These are phyloP conservation scores for Calophaca sinica DNA, from an alignment of 306 rosid genomes.

Conservation along the genomic window DNA sequence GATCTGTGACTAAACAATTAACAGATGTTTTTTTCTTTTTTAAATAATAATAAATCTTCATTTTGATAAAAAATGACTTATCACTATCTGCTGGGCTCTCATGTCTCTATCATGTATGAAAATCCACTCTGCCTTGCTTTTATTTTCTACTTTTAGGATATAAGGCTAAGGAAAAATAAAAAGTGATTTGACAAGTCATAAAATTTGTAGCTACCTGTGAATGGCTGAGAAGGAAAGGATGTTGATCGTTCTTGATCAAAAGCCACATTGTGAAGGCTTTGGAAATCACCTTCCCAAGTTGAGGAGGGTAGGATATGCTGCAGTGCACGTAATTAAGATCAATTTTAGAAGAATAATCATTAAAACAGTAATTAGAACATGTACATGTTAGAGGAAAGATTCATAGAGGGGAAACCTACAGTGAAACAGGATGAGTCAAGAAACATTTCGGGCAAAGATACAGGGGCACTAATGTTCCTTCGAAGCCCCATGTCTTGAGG, in stretches of 20 bases:
- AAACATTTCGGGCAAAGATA: conserved; percentile 70
- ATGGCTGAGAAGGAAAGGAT: conserved; percentile 66
- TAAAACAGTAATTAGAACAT: not conserved
- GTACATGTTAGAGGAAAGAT: not conserved
- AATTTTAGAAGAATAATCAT: conserved; percentile 17
- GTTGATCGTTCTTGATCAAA: conserved; percentile 64
- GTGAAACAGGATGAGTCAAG: conserved; percentile 68
- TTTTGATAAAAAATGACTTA: conserved; percentile 45
- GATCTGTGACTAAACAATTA: not conserved
- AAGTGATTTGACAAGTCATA: conserved; percentile 45
- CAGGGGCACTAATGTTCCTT: conserved; percentile 67
- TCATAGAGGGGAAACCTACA: conserved; percentile 51
- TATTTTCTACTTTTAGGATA: conserved; percentile 42
- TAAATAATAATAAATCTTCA: not conserved
- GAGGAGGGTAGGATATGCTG: conserved; percentile 69
- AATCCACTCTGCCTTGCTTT: conserved; percentile 45
- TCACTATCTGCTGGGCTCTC: conserved; percentile 46
- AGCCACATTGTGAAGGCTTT: conserved; percentile 57
- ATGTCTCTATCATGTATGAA: conserved; percentile 45
- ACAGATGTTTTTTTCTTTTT: not conserved
- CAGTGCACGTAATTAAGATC: conserved; percentile 15
- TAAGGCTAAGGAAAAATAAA: conserved; percentile 24
- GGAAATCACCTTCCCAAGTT: conserved; percentile 71
- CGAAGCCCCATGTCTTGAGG: conserved; percentile 61
- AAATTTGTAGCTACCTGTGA: conserved; percentile 63